Evolutionary conservation across 2,329 filamentous ascomycete genomes (phyloP).

Genomic region (Emergomyces africanus): DNA sequence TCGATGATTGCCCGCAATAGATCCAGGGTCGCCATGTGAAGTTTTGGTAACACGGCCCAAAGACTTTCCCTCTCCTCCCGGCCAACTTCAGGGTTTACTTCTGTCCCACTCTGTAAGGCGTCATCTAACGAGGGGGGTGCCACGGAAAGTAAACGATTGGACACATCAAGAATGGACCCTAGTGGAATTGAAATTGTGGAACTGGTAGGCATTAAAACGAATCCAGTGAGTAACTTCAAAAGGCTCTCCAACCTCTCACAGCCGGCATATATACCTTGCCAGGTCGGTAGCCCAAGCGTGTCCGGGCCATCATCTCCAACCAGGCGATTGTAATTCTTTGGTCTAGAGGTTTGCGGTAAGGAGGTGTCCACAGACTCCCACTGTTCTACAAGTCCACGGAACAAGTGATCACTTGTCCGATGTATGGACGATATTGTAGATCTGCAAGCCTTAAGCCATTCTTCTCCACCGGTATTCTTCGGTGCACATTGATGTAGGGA

Average conservation of each 20-base stretch:
- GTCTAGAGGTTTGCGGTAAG: slow-evolving; percentile 19
- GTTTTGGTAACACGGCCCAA: slow-evolving; percentile 56
- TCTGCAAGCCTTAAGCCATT: slow-evolving; percentile 61
- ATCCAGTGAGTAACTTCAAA: slow-evolving; percentile 50
- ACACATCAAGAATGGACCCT: slow-evolving; percentile 53
- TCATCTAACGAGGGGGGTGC: slow-evolving; percentile 36
- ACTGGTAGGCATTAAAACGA: slow-evolving; percentile 52
- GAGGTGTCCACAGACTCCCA: slow-evolving; percentile 56
- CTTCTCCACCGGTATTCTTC: slow-evolving; percentile 62
- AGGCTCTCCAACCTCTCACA: slow-evolving; percentile 55
- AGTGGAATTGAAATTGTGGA: slow-evolving; percentile 54
- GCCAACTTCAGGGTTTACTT: slow-evolving; percentile 58
- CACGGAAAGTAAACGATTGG: slow-evolving; percentile 57
- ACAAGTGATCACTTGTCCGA: slow-evolving; percentile 58
- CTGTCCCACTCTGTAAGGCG: slow-evolving; percentile 34
- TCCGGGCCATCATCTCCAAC: slow-evolving; percentile 29
- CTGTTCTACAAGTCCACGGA: slow-evolving; percentile 67
- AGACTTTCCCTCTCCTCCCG: slow-evolving; percentile 73
- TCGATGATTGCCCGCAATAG: slow-evolving; percentile 46
- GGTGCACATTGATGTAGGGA: slow-evolving; percentile 68
- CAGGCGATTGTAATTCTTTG: slow-evolving; percentile 24
- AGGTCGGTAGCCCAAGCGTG: slow-evolving; percentile 45
- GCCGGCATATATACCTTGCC: slow-evolving; percentile 65
- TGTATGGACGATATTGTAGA: slow-evolving; percentile 54
- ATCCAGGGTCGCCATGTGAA: slow-evolving; percentile 59